Base-by-base conservation (phyloP, 345 rosid genomes). In the Bruguiera sexangula region DNA sequence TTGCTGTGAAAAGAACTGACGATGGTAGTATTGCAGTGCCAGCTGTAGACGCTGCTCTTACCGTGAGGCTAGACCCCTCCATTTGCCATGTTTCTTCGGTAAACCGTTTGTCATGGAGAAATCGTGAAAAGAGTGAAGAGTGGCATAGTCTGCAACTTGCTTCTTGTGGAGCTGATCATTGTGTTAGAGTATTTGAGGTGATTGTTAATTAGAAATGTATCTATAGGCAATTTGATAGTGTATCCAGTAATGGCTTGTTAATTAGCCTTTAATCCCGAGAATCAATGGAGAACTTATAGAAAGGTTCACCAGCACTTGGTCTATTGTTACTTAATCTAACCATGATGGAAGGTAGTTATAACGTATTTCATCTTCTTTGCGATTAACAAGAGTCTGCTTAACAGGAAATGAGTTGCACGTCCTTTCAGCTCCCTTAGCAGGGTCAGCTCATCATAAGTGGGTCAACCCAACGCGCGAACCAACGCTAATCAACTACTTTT, bases 101-200 rank as follows among this genome's bases (percentile, higher is more conserved):
- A 37, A 94, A 87, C 80, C 82, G 89, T 16, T 34, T 91, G 65
- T 81, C 87, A 3, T 94, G 98, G 98, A 81, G 80, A 78, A 81
- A 74, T 67, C 53, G 29, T 0, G 86, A 76, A 71, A 82, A 79
- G 60, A 70, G 48, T 2, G 82, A 78, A 36, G 74, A 79, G 34
- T 37, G 68, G 59, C 60, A 53, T 65, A 76, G 60, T 30, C 37
- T 85, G 75, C 84, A 77, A 46, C 89, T 91, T 67, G 93, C 93
- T 75, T 87, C 95, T 16, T 91, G 98, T 32, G 95, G 97, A 66
- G 87, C 86, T 48, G 98, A 94, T 79, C 85, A 89, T n/a, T 88
- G 93, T 64, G 92, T 91, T 29, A 82, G 97, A 75, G 81, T 94
- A 61, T 88, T 85, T 63, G 85, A 89, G 53, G 85, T 89, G 54